A percentile compares a stretch with the other conserved stretches of the same genome.
phyloP scores from a whole-genome alignment of 352 stramenopile species.

The Globisporangium okanoganense region DNA sequence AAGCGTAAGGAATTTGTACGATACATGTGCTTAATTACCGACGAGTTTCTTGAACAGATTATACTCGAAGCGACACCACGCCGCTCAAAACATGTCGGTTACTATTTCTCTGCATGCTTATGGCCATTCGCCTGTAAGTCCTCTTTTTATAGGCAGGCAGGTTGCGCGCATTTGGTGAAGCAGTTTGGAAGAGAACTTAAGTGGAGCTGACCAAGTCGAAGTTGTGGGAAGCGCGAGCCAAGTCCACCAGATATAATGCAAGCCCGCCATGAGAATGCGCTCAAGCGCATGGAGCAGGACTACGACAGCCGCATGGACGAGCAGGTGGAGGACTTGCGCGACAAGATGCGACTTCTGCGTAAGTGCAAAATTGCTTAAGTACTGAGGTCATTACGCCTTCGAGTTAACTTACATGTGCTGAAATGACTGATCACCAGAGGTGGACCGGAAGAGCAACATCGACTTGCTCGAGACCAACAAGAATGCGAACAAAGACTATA shows the following conservation, averaged over 20 bases:
- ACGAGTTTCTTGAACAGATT: neutral
- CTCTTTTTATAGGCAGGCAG: constrained; percentile 8
- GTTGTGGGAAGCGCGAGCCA: neutral
- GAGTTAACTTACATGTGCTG: neutral
- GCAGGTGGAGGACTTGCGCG: constrained; percentile 74
- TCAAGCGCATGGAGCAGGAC: constrained; percentile 77
- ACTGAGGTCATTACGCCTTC: neutral
- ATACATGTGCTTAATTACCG: constrained; percentile 4
- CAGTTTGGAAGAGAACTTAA: constrained; percentile 3
- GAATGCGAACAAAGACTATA: constrained; percentile 89
- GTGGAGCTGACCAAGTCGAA: neutral
- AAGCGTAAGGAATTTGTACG: neutral
- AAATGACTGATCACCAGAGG: constrained; percentile 34
- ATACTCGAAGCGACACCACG: neutral
- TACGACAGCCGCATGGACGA: constrained; percentile 83
- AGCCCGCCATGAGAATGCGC: constrained; percentile 58
- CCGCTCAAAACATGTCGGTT: neutral
- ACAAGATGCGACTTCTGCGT: constrained; percentile 86
- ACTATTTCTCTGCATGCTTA: neutral
- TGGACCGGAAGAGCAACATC: constrained; percentile 86
- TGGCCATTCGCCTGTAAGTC: neutral
- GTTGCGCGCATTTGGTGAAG: neutral
- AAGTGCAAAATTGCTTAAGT: constrained; percentile 17
- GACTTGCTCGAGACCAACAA: constrained; percentile 85
- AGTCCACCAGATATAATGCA: constrained; percentile 27